Base-by-base conservation (phyloP, 2,329 filamentous ascomycete genomes). In the Ciborinia camelliae region DNA sequence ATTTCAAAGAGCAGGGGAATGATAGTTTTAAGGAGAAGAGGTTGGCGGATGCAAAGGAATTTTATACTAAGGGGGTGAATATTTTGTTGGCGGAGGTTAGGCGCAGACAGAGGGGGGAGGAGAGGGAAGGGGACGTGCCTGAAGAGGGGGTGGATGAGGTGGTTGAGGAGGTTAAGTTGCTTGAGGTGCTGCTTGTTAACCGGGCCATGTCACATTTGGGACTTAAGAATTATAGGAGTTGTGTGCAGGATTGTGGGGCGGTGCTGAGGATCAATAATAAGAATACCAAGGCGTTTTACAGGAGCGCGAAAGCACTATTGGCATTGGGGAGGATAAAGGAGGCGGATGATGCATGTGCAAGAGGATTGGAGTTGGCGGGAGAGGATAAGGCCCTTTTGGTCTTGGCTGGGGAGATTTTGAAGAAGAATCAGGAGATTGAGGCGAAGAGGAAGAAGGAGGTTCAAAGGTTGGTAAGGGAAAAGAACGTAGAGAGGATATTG, bases 1-100 rank as follows among this genome's bases (percentile, higher is more conserved):
- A 91, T 69, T 97, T 97, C 80, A 92, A 95, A 73, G 89, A 94
- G 75, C 90, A 92, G 70, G 95, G 95, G 41, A 99, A 99, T 76
- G 94, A 98, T 72, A 88, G 86, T 73, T 96, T 96, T 74, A 83
- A 84, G 71, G 82, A 82, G 63, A 88, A 87, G 76, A 82, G 86
- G 55, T 97, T 90, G 86, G 81, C 77, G 32, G 92, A 98, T 76
- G 95, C 93, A 4, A 89, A 90, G 74, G 92, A 97, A 76, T 97
- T 93, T 76, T 99, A 99, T 76, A 86, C 84, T 37, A 95, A 96
- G 79, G 93, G 89, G n/a, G 82, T 97, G 61, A 80, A 85, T 14
- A 85, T 96, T 8, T 78, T 97, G 23, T 81, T 83, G 14, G 80
- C 80, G 7, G 88, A 90, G 76, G 84, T 91, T 74, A 76, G 78